These are phyloP conservation scores for Colletotrichum graminicola DNA, from an alignment of 2,329 filamentous ascomycete genomes.

Conservation along the genomic window DNA sequence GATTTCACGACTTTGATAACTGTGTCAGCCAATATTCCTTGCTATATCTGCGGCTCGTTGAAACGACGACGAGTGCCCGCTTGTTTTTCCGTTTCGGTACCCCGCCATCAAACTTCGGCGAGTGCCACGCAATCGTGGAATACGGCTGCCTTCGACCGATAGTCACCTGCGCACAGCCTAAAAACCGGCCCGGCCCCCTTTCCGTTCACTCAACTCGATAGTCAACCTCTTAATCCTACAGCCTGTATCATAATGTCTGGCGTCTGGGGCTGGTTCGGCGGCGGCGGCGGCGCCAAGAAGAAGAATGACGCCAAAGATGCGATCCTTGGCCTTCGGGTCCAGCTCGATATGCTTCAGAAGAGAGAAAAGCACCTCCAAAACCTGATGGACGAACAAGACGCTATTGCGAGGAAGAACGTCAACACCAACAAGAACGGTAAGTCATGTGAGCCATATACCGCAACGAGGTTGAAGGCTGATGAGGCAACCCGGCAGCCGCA, in stretches of 20 bases:
- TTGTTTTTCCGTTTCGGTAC: slow-evolving; percentile 39
- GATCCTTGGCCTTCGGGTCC: slow-evolving; percentile 86
- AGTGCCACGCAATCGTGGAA: slow-evolving; percentile 40
- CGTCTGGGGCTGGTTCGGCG: slow-evolving; percentile 94
- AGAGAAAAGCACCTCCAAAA: slow-evolving; percentile 90
- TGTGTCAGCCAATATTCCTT: background rate
- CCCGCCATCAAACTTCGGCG: slow-evolving; percentile 42
- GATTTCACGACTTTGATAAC: slow-evolving; percentile 6
- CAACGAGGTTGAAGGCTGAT: slow-evolving; percentile 11
- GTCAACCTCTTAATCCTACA: slow-evolving; percentile 18
- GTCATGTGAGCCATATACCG: slow-evolving; percentile 48
- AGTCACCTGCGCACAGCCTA: slow-evolving; percentile 33
- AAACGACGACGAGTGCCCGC: slow-evolving; percentile 32
- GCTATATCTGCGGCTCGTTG: slow-evolving; percentile 15
- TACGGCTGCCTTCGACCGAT: slow-evolving; percentile 34
- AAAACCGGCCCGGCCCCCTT: slow-evolving; percentile 16
- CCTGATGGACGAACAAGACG: slow-evolving; percentile 94
- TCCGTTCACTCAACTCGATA: slow-evolving; percentile 4
- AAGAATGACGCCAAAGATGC: slow-evolving; percentile 89
- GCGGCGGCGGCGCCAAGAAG: slow-evolving; percentile 82
- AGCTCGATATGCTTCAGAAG: slow-evolving; percentile 98
- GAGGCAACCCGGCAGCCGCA: slow-evolving; percentile 71
- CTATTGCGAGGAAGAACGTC: slow-evolving; percentile 88
- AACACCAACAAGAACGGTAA: slow-evolving; percentile 90
- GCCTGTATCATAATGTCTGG: slow-evolving; percentile 65